These are phyloP conservation scores for Hanseniaspora mollemarum DNA, from an alignment of 805 yeast species.

Conservation along the genomic window DNA sequence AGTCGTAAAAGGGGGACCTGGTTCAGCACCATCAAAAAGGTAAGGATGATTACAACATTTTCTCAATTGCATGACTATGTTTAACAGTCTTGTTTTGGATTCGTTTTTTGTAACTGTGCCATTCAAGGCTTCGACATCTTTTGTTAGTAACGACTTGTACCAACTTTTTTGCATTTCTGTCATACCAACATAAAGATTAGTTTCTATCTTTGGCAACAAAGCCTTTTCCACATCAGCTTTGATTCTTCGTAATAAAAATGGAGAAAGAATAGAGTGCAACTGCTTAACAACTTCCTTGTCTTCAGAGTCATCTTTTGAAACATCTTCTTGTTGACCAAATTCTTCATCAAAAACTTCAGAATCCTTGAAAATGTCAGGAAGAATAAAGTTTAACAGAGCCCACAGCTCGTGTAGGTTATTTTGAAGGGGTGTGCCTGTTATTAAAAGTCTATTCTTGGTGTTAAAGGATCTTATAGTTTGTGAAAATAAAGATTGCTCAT, in stretches of 20 bases:
- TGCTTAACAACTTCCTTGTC: conserved; percentile 83
- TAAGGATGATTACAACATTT: conserved; percentile 97
- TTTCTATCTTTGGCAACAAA: conserved; percentile 77
- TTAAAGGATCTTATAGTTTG: conserved; percentile 84
- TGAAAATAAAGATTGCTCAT: conserved; percentile 82
- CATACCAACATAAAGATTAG: conserved; percentile 86
- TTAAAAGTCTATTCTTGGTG: conserved; percentile 70
- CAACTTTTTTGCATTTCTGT: conserved; percentile 87
- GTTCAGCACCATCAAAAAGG: conserved; percentile 97
- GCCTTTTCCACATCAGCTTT: conserved; percentile 90
- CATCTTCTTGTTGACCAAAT: conserved; percentile 53
- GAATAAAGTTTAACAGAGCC: conserved; percentile 80
- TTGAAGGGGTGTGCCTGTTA: conserved; percentile 94
- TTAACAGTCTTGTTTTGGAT: conserved; percentile 78
- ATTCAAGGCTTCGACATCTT: conserved; percentile 91
- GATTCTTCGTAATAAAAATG: conserved; percentile 78
- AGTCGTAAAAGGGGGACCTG: conserved; percentile 94
- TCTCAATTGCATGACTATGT: conserved; percentile 92
- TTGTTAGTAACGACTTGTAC: conserved; percentile 80
- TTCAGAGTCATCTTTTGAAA: conserved; percentile 30
- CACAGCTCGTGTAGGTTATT: conserved; percentile 91
- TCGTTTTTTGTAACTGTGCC: conserved; percentile 93
- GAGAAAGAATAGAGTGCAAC: conserved; percentile 75
- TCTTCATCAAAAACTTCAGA: conserved; percentile 82
- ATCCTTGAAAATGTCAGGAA: conserved; percentile 93